A percentile compares a stretch with the other conserved stretches of the same genome.
Conservation (phyloP, 2,329 filamentous ascomycete species). For the Lojkania enalia region DNA sequence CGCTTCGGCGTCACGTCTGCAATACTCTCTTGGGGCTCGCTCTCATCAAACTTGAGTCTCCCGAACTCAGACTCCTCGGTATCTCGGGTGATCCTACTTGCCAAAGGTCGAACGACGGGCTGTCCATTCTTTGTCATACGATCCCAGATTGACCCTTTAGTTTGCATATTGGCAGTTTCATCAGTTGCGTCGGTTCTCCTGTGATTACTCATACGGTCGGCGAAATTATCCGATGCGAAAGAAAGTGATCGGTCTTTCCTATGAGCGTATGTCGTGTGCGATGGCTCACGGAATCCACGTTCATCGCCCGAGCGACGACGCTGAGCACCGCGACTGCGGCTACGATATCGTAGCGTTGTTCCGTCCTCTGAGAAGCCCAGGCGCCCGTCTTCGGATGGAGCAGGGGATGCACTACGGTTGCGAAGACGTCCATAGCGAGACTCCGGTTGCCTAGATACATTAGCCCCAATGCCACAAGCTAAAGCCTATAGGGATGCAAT, state of each 20-base stretch:
- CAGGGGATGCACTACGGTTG: slow-evolving; percentile 64
- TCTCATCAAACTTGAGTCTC: slow-evolving; percentile 36
- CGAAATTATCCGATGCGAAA: slow-evolving; percentile 22
- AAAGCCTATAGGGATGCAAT: no score
- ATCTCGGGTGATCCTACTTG: slow-evolving; percentile 13
- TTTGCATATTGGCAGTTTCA: slow-evolving; percentile 23
- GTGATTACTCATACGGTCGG: slow-evolving; percentile 41
- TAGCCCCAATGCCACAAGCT: no score
- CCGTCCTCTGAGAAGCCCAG: slow-evolving; percentile 53
- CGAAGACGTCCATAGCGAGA: slow-evolving; percentile 55
- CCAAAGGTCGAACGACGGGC: slow-evolving; percentile 19
- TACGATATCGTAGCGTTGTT: slow-evolving; percentile 50
- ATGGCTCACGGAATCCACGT: slow-evolving; percentile 33
- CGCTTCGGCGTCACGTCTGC: slow-evolving; percentile 25
- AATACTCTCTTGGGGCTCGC: slow-evolving; percentile 28
- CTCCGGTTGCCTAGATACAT: slow-evolving; percentile 25
- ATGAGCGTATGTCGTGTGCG: slow-evolving; percentile 27
- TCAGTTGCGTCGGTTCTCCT: slow-evolving; percentile 50
- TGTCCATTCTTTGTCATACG: slow-evolving; percentile 43
- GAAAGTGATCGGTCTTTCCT: not conserved
- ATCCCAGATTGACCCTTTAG: slow-evolving; percentile 29
- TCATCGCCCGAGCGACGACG: slow-evolving; percentile 24
- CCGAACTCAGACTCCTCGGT: slow-evolving; percentile 25
- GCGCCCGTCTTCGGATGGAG: slow-evolving; percentile 51
- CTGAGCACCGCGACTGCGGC: slow-evolving; percentile 38